These are phyloP conservation scores for Immersiella caudata DNA, from an alignment of 495 filamentous ascomycete genomes.

Conservation along the genomic window DNA sequence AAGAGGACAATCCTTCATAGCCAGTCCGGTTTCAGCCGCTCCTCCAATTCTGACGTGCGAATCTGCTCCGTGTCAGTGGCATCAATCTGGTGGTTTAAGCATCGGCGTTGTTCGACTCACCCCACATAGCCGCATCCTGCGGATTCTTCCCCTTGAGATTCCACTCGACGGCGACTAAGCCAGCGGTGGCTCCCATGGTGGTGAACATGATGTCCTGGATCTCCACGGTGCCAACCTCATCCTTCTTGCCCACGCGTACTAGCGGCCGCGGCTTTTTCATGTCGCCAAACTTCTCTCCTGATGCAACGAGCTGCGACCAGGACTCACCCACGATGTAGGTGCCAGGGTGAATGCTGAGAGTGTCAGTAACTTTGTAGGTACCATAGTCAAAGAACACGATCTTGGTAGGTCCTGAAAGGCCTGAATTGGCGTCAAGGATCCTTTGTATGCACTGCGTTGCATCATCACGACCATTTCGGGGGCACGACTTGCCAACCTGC, in stretches of 20 bases:
- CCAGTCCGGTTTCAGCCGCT: background rate
- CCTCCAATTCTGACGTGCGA: constrained; percentile 2
- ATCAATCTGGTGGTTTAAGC: too few relatives aligned
- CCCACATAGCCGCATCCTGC: background rate
- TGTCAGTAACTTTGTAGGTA: too few relatives aligned
- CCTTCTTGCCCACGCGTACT: background rate
- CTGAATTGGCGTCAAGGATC: too few relatives aligned
- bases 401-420: too few relatives aligned
- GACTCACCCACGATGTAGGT: background rate
- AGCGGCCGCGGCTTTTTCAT: background rate
- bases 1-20: background rate
- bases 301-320: background rate
- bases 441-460: too few relatives aligned
- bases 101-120: background rate
- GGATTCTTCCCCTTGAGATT: background rate
- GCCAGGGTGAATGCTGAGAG: background rate
- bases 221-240: background rate
- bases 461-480: too few relatives aligned
- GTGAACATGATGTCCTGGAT: background rate
- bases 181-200: background rate
- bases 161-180: background rate
- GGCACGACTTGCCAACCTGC: too few relatives aligned
- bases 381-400: too few relatives aligned
- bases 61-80: background rate
- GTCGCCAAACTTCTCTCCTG: background rate